Evolutionary conservation across 768 basidiomycete species (phyloP), one percentile per base, ranked within the genome.

Genomic region (Chalciporus sphaerocephalus): DNA sequence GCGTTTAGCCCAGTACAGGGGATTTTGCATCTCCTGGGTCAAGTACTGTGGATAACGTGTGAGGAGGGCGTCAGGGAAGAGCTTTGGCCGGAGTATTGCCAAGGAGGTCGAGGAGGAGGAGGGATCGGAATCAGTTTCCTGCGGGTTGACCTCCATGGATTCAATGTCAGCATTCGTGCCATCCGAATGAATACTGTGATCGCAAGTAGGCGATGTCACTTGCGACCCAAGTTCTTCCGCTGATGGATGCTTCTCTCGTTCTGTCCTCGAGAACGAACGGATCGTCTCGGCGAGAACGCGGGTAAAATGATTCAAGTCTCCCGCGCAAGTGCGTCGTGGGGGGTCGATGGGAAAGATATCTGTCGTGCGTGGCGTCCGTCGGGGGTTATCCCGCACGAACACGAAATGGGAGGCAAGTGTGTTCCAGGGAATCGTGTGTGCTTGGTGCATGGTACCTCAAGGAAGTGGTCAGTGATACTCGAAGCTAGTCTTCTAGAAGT

Each of bases 401-500:
- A 32, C 56, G 53, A 70, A 58, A 50, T 70, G 61, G 10, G 62
- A 52, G 7, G 67, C 53, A n/a, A 72, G 47, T 1, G 58, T 44
- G 25, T 63, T 53, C 71, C 72, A 71, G 1, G 70, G 67, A 18
- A 72, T 67, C 35, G 65, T 69, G 41, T 71, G 71, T 24, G 65
- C 60, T 60, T 70, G 70, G 43, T 71, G 70, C 72, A 72, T 72
- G n/a, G n/a, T n/a, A n/a, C n/a, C n/a, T n/a, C n/a, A n/a, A n/a
- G n/a, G n/a, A n/a, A n/a, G n/a, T n/a, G n/a, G n/a, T n/a, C n/a
- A n/a, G n/a, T n/a, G n/a, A n/a, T n/a, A n/a, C n/a, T n/a, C n/a
- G n/a, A n/a, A n/a, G n/a, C n/a, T n/a, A n/a, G n/a, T n/a, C n/a
- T n/a, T n/a, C n/a, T n/a, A n/a, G n/a, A n/a, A n/a, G n/a, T n/a